These are phyloP conservation scores for Primulina huaijiensis DNA, from an alignment of 257 asterid species.

Conservation along the genomic window DNA sequence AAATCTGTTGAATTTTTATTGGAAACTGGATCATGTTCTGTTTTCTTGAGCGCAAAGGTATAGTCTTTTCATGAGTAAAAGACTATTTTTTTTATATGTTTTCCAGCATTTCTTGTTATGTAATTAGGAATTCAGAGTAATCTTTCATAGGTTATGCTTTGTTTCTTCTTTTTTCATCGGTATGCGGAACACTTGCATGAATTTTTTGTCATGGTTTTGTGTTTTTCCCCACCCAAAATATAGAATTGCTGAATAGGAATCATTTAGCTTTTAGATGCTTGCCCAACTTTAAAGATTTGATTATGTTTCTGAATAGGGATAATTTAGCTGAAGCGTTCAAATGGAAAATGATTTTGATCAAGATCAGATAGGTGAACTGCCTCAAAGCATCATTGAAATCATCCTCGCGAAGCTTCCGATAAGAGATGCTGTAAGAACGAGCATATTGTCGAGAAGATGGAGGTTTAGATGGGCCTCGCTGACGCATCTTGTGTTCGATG, in stretches of 20 bases:
- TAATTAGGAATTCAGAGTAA: constrained; percentile 12
- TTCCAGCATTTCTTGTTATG: not conserved
- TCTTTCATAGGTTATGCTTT: constrained; percentile 11
- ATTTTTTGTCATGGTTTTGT: not conserved
- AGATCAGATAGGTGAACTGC: constrained; percentile 79
- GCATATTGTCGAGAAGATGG: constrained; percentile 71
- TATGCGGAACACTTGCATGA: constrained; percentile 8
- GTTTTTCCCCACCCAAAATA: not conserved
- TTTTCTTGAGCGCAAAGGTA: constrained; percentile 17
- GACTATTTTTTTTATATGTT: not conserved
- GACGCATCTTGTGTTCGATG: constrained; percentile 65
- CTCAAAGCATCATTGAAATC: constrained; percentile 70
- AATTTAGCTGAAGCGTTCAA: constrained; percentile 23
- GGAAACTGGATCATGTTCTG: not conserved
- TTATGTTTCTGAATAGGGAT: constrained; percentile 17
- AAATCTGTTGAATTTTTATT: constrained; percentile 10
- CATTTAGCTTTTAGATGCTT: too few relatives aligned
- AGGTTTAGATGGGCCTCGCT: constrained; percentile 80
- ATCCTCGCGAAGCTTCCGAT: constrained; percentile 74
- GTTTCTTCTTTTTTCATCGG: not conserved
- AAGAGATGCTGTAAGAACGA: constrained; percentile 69
- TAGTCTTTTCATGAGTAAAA: constrained; percentile 14
- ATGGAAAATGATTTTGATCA: constrained; percentile 45
- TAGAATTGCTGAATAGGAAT: too few relatives aligned
- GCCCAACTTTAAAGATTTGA: constrained; percentile 14